Conservation (phyloP, 2,329 filamentous ascomycete species). For the Acrocalymma vagum region DNA sequence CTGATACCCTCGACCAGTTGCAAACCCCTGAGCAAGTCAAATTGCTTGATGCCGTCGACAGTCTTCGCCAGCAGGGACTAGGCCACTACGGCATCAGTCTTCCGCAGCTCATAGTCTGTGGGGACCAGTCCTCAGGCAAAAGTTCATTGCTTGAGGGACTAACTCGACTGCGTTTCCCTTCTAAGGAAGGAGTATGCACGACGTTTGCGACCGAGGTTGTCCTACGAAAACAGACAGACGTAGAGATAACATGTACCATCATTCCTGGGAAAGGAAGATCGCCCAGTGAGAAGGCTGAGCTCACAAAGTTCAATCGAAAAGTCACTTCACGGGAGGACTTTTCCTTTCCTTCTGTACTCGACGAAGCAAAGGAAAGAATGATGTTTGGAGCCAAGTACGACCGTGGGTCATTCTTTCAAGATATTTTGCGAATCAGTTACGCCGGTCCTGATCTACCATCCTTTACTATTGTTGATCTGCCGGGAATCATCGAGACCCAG, state of each 20-base stretch:
- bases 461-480: constrained; percentile 65
- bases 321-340: constrained; percentile 31
- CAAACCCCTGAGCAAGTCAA: constrained; percentile 45
- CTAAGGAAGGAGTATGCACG: constrained; percentile 64
- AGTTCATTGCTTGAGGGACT: constrained; percentile 40
- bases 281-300: constrained; percentile 14
- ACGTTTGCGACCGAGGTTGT: constrained; percentile 69
- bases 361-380: constrained; percentile 62
- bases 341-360: constrained; percentile 56
- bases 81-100: constrained; percentile 41
- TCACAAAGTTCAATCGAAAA: constrained; percentile 24
- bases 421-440: constrained; percentile 39
- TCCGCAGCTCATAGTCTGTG: constrained; percentile 41
- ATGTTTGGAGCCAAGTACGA: constrained; percentile 7
- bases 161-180: constrained; percentile 66
- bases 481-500: constrained; percentile 62
- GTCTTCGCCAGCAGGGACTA: constrained; percentile 46
- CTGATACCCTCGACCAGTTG: constrained; percentile 30
- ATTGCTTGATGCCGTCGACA: constrained; percentile 63
- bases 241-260: constrained; percentile 56
- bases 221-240: constrained; percentile 52
- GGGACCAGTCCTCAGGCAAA: constrained; percentile 40
- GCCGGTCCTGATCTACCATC: constrained; percentile 47
- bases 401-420: constrained; percentile 23
- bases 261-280: constrained; percentile 24